Conservation (phyloP, 305 asterid genomes). For the Caryopteris hybrid region DNA sequence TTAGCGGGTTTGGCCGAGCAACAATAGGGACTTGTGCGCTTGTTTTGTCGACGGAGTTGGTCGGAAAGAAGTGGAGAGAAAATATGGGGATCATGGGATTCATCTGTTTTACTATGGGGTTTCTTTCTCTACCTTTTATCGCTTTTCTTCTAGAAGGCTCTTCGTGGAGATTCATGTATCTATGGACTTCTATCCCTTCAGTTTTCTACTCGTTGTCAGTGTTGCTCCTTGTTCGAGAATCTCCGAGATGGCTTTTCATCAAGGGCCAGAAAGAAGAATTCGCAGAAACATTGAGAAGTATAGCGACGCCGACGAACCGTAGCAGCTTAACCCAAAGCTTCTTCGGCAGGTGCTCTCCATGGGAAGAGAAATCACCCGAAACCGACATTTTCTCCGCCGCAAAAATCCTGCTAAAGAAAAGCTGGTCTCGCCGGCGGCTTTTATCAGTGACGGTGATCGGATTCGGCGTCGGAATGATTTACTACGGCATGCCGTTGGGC, state of each 20-base stretch:
- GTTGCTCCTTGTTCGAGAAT: conserved; percentile 36
- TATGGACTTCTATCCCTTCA: conserved; percentile 45
- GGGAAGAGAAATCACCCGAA: conserved; percentile 17
- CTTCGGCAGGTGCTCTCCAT: conserved; percentile 18
- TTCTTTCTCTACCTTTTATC: conserved; percentile 45
- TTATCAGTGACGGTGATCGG: conserved; percentile 27
- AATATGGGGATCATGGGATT: conserved; percentile 49
- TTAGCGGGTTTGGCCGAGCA: conserved; percentile 52
- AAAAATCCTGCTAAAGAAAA: conserved; percentile 21
- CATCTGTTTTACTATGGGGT: conserved; percentile 46
- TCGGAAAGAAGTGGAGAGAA: conserved; percentile 60
- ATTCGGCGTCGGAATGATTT: conserved; percentile 49
- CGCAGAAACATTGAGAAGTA: conserved; percentile 31
- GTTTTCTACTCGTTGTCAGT: conserved; percentile 35
- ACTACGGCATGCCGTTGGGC: conserved; percentile 68
- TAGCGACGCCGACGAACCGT: conserved; percentile 23
- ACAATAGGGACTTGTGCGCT: conserved; percentile 55
- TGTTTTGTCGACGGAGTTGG: conserved; percentile 55
- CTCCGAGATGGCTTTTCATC: conserved; percentile 64
- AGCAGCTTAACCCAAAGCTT: conserved; percentile 37
- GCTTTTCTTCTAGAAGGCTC: conserved; percentile 30
- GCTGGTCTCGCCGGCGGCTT: conserved; percentile 39
- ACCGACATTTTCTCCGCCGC: conserved; percentile 33
- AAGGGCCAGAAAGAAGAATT: conserved; percentile 41
- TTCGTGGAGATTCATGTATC: conserved; percentile 54